Evolutionary conservation across 306 rosid species (phyloP), one percentile per base, ranked within the genome.

Genomic region (Vigna trinervia): DNA sequence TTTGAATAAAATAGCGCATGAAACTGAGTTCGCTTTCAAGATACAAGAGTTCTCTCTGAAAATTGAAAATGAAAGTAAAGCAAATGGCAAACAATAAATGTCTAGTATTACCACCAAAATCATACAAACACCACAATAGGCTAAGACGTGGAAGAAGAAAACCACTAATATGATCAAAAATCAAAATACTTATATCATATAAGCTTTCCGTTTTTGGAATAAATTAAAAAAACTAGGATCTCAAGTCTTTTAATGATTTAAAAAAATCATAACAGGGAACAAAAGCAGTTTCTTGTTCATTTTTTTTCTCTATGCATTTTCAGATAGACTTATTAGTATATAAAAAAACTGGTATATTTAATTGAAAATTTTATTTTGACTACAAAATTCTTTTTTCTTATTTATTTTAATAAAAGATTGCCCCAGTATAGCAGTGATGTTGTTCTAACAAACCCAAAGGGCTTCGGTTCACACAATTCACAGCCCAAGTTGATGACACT

Each of bases 181-280:
- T 69, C 51, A 47, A 39, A 43, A 77, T 12, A 61, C n/a, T 68
- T 78, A 59, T 20, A 47, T 43, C 73, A 43, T 47, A 76, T 46
- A 58, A 14, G 59, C 14, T 59, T 69, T 19, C 22, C 8, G 32
- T 20, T 58, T 69, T 22, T 50, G 36, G 46, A 79, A 8, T 14
- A 43, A 71, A 69, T 34, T 23, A 70, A 50, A 22, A 69, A 23
- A 79, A 5, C 30, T 50, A 12, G 78, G 50, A 62, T 5, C 36
- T 32, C 36, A 4, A 32, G 36, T 32, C 6, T 32, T 4, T 32
- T 32, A 32, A 32, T 5, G 36, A 32, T 32, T 32, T 32, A 32
- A 32, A 32, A 32, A 32, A 32, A 4, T 32, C 36, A 32, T 32
- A 32, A 5, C 36, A 32, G 4, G 6, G 36, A 32, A 32, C 6